Conservation (phyloP, 768 basidiomycete species). For the Leccinum fibrillosum region DNA sequence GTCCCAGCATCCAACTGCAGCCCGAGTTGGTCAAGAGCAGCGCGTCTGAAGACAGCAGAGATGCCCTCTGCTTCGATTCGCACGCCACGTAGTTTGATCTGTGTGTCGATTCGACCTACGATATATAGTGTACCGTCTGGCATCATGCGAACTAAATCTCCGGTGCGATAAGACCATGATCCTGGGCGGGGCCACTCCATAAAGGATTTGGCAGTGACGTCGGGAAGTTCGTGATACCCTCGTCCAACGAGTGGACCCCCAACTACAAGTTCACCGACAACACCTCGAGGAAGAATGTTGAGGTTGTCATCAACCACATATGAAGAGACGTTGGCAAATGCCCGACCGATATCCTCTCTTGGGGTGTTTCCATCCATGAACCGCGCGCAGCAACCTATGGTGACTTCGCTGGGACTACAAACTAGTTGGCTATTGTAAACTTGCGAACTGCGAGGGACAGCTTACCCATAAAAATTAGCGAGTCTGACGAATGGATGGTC, state of each 20-base stretch:
- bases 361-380: slow-evolving; percentile 39
- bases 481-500: slow-evolving; percentile 42
- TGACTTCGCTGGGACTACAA: slow-evolving; percentile 45
- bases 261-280: slow-evolving; percentile 47
- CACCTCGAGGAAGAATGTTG: slow-evolving; percentile 42
- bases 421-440: not conserved
- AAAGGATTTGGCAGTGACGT: slow-evolving; percentile 45
- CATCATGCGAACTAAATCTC: slow-evolving; percentile 50
- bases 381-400: slow-evolving; percentile 49
- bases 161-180: slow-evolving; percentile 46
- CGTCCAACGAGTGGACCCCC: slow-evolving; percentile 48
- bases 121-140: slow-evolving; percentile 48
- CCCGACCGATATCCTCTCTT: slow-evolving; percentile 42
- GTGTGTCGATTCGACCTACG: slow-evolving; percentile 48
- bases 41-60: slow-evolving; percentile 38
- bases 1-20: slow-evolving; percentile 39
- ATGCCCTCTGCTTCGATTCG: slow-evolving; percentile 54
- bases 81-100: slow-evolving; percentile 51
- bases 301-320: slow-evolving; percentile 44
- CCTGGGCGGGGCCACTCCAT: slow-evolving; percentile 41
- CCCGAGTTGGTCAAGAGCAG: slow-evolving; percentile 13
- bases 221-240: slow-evolving; percentile 45
- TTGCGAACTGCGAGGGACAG: not conserved
- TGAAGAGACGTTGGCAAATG: slow-evolving; percentile 34
- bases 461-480: slow-evolving; percentile 48